phyloP scores from a whole-genome alignment of 1,284 basidiomycete genomes.

The Caloboletus firmus region DNA sequence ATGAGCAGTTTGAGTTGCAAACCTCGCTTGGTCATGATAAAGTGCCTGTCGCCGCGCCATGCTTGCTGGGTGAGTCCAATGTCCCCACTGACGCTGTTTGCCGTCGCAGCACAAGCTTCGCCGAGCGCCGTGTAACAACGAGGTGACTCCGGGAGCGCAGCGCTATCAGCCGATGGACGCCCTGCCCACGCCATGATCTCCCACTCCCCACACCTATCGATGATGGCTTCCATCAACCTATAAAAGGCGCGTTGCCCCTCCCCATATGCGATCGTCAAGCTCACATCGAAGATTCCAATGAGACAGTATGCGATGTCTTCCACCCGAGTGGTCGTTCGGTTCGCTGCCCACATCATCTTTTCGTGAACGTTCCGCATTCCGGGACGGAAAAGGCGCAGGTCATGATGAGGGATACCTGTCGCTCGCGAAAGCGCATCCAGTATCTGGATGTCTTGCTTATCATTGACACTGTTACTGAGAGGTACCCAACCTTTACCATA shows the following conservation, averaged over 20 bases:
- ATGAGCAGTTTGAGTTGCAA: constrained; percentile 31
- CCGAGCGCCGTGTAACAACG: constrained; percentile 27
- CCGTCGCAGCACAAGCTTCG: neutral
- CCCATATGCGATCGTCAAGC: constrained; percentile 35
- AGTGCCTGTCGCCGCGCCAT: constrained; percentile 32
- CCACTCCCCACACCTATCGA: constrained; percentile 32
- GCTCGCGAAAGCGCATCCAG: constrained; percentile 29
- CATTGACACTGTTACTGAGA: constrained; percentile 24
- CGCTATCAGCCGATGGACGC: constrained; percentile 27
- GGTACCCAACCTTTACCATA: constrained; percentile 29
- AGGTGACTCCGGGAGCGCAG: constrained; percentile 32
- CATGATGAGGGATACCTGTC: constrained; percentile 29
- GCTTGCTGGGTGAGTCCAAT: neutral
- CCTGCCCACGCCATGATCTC: constrained; percentile 37
- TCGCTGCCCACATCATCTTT: constrained; percentile 38
- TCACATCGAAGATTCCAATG: constrained; percentile 34
- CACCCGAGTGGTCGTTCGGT: constrained; percentile 32
- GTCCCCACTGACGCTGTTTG: neutral
- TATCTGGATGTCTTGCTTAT: constrained; percentile 28
- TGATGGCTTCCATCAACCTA: constrained; percentile 33
- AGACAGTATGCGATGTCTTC: constrained; percentile 36
- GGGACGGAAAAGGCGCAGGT: constrained; percentile 29
- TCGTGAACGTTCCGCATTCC: constrained; percentile 29
- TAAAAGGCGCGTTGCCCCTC: constrained; percentile 33
- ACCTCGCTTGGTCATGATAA: constrained; percentile 36